Percentiles rank a stretch among this genome's conserved stretches.
These are phyloP conservation scores for Rhizopogon sp. DNA, from an alignment of 768 basidiomycete genomes.

Conservation along the genomic window DNA sequence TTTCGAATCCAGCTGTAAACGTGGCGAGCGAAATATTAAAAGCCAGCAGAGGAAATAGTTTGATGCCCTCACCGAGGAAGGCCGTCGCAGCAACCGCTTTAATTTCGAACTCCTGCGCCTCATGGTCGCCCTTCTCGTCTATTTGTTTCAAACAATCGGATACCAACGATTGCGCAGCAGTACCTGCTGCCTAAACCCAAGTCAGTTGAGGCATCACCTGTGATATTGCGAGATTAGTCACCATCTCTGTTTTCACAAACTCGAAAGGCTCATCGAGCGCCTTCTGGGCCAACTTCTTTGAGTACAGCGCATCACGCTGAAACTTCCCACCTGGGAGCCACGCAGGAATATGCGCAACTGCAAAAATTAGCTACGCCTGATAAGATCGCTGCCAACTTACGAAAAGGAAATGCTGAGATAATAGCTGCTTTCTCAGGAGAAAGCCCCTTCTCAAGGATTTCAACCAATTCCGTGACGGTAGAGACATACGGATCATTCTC, in stretches of 20 bases:
- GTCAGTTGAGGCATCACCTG: background rate
- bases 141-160: slow-evolving; percentile 10
- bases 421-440: slow-evolving; percentile 17
- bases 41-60: background rate
- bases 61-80: slow-evolving; percentile 16
- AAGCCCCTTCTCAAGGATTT: slow-evolving; percentile 1
- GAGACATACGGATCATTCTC: slow-evolving; percentile 14
- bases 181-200: slow-evolving; percentile 11
- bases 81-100: slow-evolving; percentile 12
- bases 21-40: background rate
- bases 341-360: slow-evolving; percentile 15
- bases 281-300: slow-evolving; percentile 7
- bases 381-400: slow-evolving; percentile 7
- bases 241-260: slow-evolving; percentile 14
- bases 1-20: background rate
- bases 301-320: slow-evolving; percentile 5
- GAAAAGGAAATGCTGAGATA: slow-evolving; percentile 14
- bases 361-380: background rate
- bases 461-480: slow-evolving; percentile 9
- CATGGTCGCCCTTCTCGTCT: background rate
- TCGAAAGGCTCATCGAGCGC: slow-evolving; percentile 15
- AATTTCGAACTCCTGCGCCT: slow-evolving; percentile 12
- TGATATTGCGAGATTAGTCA: background rate
- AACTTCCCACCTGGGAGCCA: slow-evolving; percentile 14
- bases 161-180: slow-evolving; percentile 18